Conservation (phyloP, 2,329 filamentous ascomycete genomes). For the Xylaria arbuscula region DNA sequence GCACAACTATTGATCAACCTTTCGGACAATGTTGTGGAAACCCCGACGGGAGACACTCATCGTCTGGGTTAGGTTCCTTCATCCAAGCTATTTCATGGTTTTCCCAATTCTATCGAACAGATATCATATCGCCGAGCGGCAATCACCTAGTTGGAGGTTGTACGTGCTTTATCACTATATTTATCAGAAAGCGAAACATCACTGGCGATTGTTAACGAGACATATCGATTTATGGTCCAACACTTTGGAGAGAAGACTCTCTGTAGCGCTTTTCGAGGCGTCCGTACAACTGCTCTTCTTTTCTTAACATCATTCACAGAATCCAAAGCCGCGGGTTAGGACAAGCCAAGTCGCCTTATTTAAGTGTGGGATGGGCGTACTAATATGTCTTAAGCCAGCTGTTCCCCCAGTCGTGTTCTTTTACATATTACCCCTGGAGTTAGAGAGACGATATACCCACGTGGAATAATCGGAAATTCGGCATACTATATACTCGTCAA, state of each 20-base stretch:
- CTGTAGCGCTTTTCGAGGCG: conserved; percentile 8
- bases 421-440: conserved; percentile 27
- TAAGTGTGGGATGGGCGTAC: neutral
- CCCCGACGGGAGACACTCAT: conserved; percentile 41
- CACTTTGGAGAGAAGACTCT: conserved; percentile 9
- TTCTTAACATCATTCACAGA: neutral
- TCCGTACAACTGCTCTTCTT: conserved; percentile 1
- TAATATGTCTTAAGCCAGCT: neutral
- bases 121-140: conserved; percentile 1
- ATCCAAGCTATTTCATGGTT: conserved; percentile 2
- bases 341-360: neutral
- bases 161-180: conserved; percentile 11
- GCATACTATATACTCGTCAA: conserved; percentile 29
- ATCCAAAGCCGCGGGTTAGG: conserved; percentile 8
- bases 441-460: conserved; percentile 35
- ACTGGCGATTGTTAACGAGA: conserved; percentile 5
- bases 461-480: conserved; percentile 30
- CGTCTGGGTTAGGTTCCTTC: conserved; percentile 26
- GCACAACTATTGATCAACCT: conserved; percentile 97
- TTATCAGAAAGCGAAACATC: conserved; percentile 13
- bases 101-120: conserved; percentile 1
- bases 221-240: conserved; percentile 9
- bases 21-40: conserved; percentile 81
- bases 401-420: conserved; percentile 18
- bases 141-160: neutral